Conservation (phyloP, 495 filamentous ascomycete species). For the Tuber aestivum region DNA sequence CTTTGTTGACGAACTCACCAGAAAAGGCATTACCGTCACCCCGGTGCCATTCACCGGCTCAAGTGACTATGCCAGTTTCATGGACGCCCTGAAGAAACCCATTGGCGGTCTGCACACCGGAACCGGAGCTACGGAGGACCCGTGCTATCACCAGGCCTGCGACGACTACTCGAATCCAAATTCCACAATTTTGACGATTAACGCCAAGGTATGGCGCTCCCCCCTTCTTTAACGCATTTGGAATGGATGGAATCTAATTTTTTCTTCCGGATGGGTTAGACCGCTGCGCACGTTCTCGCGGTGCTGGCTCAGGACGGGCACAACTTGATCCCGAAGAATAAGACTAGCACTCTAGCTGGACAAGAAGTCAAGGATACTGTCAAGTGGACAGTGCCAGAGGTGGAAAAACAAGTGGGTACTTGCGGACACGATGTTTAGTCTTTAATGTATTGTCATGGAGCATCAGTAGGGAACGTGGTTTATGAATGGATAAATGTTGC, state of each 20-base stretch:
- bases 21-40: constrained; percentile 42
- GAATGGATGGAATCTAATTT: background rate
- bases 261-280: constrained; percentile 24
- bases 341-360: background rate
- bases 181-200: constrained; percentile 44
- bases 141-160: constrained; percentile 49
- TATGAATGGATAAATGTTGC: background rate
- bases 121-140: constrained; percentile 45
- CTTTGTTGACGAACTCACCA: constrained; percentile 42
- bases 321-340: constrained; percentile 45
- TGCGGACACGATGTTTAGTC: constrained; percentile 23
- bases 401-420: constrained; percentile 21
- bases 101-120: constrained; percentile 48
- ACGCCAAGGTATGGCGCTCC: constrained; percentile 39
- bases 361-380: constrained; percentile 8
- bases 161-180: constrained; percentile 47
- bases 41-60: constrained; percentile 45
- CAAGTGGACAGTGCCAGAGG: constrained; percentile 24
- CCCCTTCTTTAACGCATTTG: background rate
- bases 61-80: constrained; percentile 48
- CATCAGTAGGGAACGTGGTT: background rate
- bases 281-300: constrained; percentile 47
- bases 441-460: background rate
- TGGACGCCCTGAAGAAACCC: constrained; percentile 43
- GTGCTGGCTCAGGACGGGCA: constrained; percentile 44